Conservation (phyloP, 2,329 filamentous ascomycete genomes). For the Penicillium sp. region DNA sequence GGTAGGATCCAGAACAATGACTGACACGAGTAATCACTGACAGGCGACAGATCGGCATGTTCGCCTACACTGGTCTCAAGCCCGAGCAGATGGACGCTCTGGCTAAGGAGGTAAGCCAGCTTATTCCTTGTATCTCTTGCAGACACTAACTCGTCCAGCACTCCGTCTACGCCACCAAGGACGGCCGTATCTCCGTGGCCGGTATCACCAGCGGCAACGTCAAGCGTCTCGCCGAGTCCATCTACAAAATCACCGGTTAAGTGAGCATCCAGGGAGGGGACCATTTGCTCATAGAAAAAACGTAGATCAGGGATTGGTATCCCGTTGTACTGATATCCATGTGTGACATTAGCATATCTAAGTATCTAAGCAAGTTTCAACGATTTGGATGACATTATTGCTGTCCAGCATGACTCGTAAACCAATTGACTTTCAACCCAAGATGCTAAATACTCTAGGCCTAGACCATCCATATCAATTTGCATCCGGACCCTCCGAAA, state of each 20-base stretch:
- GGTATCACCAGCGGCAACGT: constrained; percentile 45
- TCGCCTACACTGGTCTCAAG: constrained; percentile 90
- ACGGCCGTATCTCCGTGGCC: constrained; percentile 45
- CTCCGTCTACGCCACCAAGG: constrained; percentile 92
- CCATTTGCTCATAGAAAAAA: no score
- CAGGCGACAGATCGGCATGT: constrained; percentile 99
- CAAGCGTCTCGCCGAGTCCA: constrained; percentile 43
- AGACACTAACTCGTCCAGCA: constrained; percentile 43
- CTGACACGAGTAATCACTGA: background rate
- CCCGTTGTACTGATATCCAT: no score
- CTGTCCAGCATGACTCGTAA: no score
- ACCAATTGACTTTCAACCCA: no score
- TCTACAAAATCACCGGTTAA: constrained; percentile 46
- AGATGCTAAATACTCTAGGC: no score
- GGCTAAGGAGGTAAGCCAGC: constrained; percentile 67
- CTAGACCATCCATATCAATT: no score
- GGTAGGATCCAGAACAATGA: constrained; percentile 24
- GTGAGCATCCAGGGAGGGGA: no score
- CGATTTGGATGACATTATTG: no score
- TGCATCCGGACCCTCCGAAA: no score
- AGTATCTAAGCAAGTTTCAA: no score
- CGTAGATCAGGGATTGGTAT: no score
- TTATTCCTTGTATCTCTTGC: background rate
- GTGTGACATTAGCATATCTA: no score
- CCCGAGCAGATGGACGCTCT: constrained; percentile 84